Evolutionary conservation across 2,329 filamentous ascomycete species (phyloP).

Genomic region (Lachnellula cervina): DNA sequence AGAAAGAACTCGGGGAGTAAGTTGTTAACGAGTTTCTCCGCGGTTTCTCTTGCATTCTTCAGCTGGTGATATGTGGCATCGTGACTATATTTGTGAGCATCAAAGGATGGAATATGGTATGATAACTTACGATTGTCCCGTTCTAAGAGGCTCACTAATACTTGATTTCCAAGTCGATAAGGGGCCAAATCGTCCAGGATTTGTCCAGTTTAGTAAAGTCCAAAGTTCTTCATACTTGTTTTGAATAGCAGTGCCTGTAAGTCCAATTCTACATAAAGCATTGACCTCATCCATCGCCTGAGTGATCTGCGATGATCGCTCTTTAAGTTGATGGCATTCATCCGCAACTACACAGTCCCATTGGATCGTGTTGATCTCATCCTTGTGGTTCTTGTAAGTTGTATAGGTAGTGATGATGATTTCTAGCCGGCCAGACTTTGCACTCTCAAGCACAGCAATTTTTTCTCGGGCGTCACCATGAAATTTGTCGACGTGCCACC

Average conservation of each 20-base stretch:
- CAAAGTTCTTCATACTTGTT: conserved; percentile 97
- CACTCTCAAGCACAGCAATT: conserved; percentile 66
- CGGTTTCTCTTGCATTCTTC: conserved; percentile 73
- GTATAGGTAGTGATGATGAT: conserved; percentile 92
- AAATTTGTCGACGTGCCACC: conserved; percentile 84
- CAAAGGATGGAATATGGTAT: background rate
- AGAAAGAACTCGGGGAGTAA: conserved; percentile 87
- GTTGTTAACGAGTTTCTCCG: conserved; percentile 78
- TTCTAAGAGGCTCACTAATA: conserved; percentile 73
- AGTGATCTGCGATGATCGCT: conserved; percentile 69
- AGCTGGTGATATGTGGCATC: conserved; percentile 82
- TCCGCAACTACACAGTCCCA: conserved; percentile 97
- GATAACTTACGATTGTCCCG: conserved; percentile 64
- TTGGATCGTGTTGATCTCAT: conserved; percentile 71
- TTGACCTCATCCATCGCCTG: conserved; percentile 88
- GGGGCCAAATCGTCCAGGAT: conserved; percentile 68
- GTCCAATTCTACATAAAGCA: conserved; percentile 81
- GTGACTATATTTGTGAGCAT: conserved; percentile 42
- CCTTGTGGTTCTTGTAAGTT: conserved; percentile 76
- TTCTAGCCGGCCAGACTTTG: conserved; percentile 72
- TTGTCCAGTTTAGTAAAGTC: conserved; percentile 95
- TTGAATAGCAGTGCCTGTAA: conserved; percentile 94
- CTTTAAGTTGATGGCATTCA: conserved; percentile 89
- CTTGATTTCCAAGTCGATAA: conserved; percentile 71
- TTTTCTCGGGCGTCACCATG: conserved; percentile 67